phyloP scores from a whole-genome alignment of 148 eudicot species.

The Cornus kousa region DNA sequence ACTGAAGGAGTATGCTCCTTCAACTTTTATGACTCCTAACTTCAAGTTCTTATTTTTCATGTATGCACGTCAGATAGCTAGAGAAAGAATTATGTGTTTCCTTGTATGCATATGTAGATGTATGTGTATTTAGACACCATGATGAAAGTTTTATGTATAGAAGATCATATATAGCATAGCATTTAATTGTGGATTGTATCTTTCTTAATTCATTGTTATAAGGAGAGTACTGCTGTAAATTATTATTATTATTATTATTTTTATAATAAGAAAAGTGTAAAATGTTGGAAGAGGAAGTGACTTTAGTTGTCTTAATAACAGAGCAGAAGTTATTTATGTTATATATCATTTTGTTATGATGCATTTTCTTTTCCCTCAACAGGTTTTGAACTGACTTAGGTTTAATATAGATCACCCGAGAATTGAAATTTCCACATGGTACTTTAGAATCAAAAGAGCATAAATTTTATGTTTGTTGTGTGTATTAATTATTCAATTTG shows the following conservation, averaged over 20 bases:
- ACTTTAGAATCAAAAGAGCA: not conserved
- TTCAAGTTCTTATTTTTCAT: slow-evolving; percentile 10
- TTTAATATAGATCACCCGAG: not conserved
- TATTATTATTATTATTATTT: too few relatives aligned
- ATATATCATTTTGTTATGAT: not conserved
- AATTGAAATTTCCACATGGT: not conserved
- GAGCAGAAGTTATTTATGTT: not conserved
- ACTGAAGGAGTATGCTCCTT: slow-evolving; percentile 93
- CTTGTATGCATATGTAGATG: not conserved
- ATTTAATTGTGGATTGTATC: too few relatives aligned
- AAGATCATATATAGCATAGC: not conserved
- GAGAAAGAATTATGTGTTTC: not conserved
- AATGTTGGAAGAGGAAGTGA: not conserved
- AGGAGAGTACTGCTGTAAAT: too few relatives aligned
- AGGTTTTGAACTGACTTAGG: not conserved
- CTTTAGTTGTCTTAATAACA: not conserved
- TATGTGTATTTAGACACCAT: not conserved
- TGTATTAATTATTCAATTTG: not conserved
- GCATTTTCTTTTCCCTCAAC: not conserved
- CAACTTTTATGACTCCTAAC: slow-evolving; percentile 32
- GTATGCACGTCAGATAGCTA: not conserved
- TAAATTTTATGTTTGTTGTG: not conserved
- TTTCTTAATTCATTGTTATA: too few relatives aligned
- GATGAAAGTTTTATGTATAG: not conserved
- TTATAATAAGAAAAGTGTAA: not conserved